These are phyloP conservation scores for Clonostachys rhizophaga DNA, from an alignment of 2,329 filamentous ascomycete species.

Conservation along the genomic window DNA sequence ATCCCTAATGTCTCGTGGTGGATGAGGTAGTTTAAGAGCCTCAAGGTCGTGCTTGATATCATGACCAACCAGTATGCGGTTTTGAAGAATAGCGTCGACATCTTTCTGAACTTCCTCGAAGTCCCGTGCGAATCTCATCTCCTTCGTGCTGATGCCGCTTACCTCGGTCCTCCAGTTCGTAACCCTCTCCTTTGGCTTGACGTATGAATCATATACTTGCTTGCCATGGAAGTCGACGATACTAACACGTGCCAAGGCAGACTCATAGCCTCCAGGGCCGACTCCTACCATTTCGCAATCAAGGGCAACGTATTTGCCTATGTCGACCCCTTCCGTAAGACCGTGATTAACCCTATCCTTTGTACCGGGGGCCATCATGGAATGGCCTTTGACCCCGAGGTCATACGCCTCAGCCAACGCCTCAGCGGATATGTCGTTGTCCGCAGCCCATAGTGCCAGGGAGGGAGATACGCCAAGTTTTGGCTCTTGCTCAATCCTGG, in stretches of 20 bases:
- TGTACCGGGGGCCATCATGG: constrained; percentile 36
- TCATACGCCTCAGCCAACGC: constrained; percentile 59
- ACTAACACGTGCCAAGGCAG: constrained; percentile 79
- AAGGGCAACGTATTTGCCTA: constrained; percentile 87
- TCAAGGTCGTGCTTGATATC: constrained; percentile 76
- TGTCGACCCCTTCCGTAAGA: constrained; percentile 53
- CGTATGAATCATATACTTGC: constrained; percentile 92
- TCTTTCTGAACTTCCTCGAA: constrained; percentile 76
- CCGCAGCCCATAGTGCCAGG: constrained; percentile 54
- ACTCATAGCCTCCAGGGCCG: constrained; percentile 63
- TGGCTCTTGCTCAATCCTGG: constrained; percentile 30
- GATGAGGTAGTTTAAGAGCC: constrained; percentile 74
- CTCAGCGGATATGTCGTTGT: constrained; percentile 56
- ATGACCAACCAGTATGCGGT: constrained; percentile 76
- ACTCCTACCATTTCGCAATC: constrained; percentile 99
- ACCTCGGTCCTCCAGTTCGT: constrained; percentile 88
- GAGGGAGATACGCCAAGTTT: constrained; percentile 42
- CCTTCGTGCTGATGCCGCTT: constrained; percentile 72
- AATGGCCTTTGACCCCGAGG: constrained; percentile 42
- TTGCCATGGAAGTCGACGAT: constrained; percentile 91
- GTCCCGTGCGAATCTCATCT: constrained; percentile 63
- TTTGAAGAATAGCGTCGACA: constrained; percentile 64
- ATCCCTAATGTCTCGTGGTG: constrained; percentile 74
- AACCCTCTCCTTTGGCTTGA: constrained; percentile 71
- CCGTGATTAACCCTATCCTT: constrained; percentile 60